These are phyloP conservation scores for Kwoniella botswanensis DNA, from an alignment of 768 basidiomycete genomes.

Conservation along the genomic window DNA sequence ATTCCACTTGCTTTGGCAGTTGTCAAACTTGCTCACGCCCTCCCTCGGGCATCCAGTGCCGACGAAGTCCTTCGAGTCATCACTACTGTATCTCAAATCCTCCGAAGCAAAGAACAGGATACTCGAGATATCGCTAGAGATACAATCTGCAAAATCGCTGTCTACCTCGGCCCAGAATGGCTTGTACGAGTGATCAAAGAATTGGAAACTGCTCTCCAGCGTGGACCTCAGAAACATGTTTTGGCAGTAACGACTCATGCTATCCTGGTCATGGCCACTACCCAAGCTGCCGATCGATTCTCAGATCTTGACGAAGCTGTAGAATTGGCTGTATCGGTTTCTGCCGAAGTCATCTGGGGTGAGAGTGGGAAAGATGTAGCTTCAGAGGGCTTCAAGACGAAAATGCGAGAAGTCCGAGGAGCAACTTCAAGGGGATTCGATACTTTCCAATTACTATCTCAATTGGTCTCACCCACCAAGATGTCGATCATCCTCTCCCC, in stretches of 20 bases:
- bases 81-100: slow-evolving; percentile 82
- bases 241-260: slow-evolving; percentile 83
- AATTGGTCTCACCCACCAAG: slow-evolving; percentile 73
- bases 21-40: slow-evolving; percentile 77
- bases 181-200: slow-evolving; percentile 77
- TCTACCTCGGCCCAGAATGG: slow-evolving; percentile 73
- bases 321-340: slow-evolving; percentile 76
- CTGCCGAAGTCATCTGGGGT: slow-evolving; percentile 90
- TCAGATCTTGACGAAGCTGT: slow-evolving; percentile 74
- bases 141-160: slow-evolving; percentile 77
- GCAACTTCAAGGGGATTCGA: slow-evolving; percentile 85
- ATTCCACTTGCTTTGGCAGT: slow-evolving; percentile 89
- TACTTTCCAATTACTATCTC: slow-evolving; percentile 79
- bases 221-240: slow-evolving; percentile 93
- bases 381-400: slow-evolving; percentile 89
- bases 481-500: slow-evolving; percentile 79
- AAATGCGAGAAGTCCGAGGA: slow-evolving; percentile 85
- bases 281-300: slow-evolving; percentile 64
- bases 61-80: slow-evolving; percentile 75
- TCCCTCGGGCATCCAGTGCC: slow-evolving; percentile 70
- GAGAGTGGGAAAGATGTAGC: slow-evolving; percentile 87
- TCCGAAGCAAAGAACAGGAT: slow-evolving; percentile 93
- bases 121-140: slow-evolving; percentile 85
- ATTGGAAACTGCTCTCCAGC: slow-evolving; percentile 77
- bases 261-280: slow-evolving; percentile 78